Evolutionary conservation across 108 stramenopile species (phyloP).

Genomic region (Schizochytrium sp.): DNA sequence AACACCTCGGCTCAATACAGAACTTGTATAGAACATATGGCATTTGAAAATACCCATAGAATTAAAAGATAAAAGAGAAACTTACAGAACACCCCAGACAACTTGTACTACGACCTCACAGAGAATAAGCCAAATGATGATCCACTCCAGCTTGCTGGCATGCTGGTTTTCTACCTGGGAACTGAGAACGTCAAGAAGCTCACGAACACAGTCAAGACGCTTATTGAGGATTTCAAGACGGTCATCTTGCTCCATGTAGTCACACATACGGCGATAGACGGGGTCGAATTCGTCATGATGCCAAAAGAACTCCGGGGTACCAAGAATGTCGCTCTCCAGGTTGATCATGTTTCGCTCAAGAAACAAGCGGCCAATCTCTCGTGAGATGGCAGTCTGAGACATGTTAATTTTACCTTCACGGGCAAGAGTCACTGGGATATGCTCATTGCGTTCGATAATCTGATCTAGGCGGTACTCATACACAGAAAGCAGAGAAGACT

Average conservation of each 20-base stretch:
- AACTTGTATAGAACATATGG: not conserved
- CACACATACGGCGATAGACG: slow-evolving; percentile 65
- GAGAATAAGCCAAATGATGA: slow-evolving; percentile 73
- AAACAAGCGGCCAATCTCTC: slow-evolving; percentile 70
- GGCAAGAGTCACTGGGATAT: slow-evolving; percentile 71
- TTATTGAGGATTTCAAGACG: slow-evolving; percentile 76
- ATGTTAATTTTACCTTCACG: slow-evolving; percentile 70
- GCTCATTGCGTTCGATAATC: slow-evolving; percentile 68
- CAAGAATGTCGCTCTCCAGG: slow-evolving; percentile 77
- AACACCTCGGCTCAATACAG: not conserved
- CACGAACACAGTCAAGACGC: slow-evolving; percentile 75
- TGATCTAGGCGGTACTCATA: slow-evolving; percentile 70
- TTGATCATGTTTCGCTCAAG: slow-evolving; percentile 76
- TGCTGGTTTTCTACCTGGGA: slow-evolving; percentile 69
- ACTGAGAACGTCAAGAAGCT: slow-evolving; percentile 74
- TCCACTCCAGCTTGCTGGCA: slow-evolving; percentile 69
- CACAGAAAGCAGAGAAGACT: slow-evolving; percentile 76
- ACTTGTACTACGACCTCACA: slow-evolving; percentile 69
- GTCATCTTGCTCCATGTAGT: slow-evolving; percentile 73
- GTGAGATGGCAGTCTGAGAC: slow-evolving; percentile 65
- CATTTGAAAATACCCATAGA: not conserved
- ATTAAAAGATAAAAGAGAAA: not conserved
- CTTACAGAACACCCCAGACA: not conserved
- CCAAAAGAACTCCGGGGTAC: slow-evolving; percentile 77
- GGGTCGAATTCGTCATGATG: slow-evolving; percentile 77